Conservation (phyloP, 169 alveolate genomes). For the Amoebophrya sp. region DNA sequence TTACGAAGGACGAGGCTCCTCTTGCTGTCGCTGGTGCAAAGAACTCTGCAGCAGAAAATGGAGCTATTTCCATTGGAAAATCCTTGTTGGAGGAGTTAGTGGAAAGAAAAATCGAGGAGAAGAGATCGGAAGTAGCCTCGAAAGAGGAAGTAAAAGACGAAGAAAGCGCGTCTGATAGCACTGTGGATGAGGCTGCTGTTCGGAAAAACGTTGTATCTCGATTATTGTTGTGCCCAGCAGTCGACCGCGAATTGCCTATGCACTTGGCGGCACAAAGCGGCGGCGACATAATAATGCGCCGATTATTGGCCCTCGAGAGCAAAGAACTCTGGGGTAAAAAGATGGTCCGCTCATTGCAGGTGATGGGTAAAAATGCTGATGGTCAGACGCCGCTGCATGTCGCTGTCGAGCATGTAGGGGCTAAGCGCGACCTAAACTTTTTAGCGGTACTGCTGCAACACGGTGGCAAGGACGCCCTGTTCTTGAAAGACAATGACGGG, state of each 20-base stretch:
- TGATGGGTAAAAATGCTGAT: not conserved
- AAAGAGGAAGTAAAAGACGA: not conserved
- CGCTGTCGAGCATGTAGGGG: not conserved
- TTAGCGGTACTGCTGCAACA: too few relatives aligned
- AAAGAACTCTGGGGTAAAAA: not conserved
- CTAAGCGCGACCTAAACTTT: too few relatives aligned
- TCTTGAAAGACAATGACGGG: too few relatives aligned
- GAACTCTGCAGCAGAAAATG: too few relatives aligned
- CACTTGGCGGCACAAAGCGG: not conserved
- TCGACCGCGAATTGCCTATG: not conserved
- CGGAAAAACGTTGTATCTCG: not conserved
- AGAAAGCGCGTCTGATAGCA: not conserved
- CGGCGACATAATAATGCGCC: not conserved
- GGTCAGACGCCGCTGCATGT: not conserved
- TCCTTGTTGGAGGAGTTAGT: too few relatives aligned
- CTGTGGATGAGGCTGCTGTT: not conserved
- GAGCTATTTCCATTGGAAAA: too few relatives aligned
- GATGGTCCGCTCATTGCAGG: not conserved
- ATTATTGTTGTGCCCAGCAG: not conserved
- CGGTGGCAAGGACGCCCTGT: too few relatives aligned
- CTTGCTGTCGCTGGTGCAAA: too few relatives aligned
- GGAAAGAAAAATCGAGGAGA: too few relatives aligned
- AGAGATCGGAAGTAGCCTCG: too few relatives aligned
- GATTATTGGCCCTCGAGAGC: not conserved
- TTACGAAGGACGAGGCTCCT: too few relatives aligned